A percentile compares a stretch with the other conserved stretches of the same genome.
These are phyloP conservation scores for Darksidea phi DNA, from an alignment of 495 filamentous ascomycete genomes.

Conservation along the genomic window DNA sequence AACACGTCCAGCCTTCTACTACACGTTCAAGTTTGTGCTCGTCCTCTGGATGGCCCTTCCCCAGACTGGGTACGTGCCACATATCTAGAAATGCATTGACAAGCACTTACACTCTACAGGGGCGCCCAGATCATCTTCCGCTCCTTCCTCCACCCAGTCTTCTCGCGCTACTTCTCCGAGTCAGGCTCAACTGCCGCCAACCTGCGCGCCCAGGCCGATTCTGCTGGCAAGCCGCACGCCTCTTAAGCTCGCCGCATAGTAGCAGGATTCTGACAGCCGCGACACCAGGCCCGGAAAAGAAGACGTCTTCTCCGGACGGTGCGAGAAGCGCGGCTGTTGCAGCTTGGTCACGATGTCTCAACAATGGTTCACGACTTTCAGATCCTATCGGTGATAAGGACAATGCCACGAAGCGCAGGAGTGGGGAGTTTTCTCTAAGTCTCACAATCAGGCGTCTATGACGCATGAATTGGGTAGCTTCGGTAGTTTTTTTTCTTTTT, in stretches of 20 bases:
- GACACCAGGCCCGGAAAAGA: constrained; percentile 8
- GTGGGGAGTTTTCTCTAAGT: constrained; percentile 6
- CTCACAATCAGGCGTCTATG: constrained; percentile 17
- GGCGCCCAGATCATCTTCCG: constrained; percentile 96
- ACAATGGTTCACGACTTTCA: constrained; percentile 15
- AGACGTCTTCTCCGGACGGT: background rate
- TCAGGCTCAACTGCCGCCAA: constrained; percentile 75
- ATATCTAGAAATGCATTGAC: background rate
- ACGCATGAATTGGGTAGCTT: constrained; percentile 2
- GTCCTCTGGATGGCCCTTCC: constrained; percentile 97
- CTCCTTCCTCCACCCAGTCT: constrained; percentile 87
- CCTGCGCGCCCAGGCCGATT: constrained; percentile 87
- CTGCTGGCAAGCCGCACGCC: constrained; percentile 53
- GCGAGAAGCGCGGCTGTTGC: constrained; percentile 20
- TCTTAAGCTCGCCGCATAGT: constrained; percentile 12
- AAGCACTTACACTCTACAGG: constrained; percentile 47
- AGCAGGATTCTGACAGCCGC: constrained; percentile 28
- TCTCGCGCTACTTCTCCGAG: constrained; percentile 82
- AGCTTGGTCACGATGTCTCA: constrained; percentile 24
- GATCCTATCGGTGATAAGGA: constrained; percentile 15
- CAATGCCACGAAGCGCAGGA: constrained; percentile 17
- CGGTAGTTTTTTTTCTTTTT: background rate
- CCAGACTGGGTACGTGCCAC: constrained; percentile 71
- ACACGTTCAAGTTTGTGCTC: constrained; percentile 97
- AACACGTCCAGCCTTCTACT: constrained; percentile 77